Evolutionary conservation across 345 rosid genomes (phyloP), one percentile per base, ranked within the genome.

Genomic region (Mercurialis annua): DNA sequence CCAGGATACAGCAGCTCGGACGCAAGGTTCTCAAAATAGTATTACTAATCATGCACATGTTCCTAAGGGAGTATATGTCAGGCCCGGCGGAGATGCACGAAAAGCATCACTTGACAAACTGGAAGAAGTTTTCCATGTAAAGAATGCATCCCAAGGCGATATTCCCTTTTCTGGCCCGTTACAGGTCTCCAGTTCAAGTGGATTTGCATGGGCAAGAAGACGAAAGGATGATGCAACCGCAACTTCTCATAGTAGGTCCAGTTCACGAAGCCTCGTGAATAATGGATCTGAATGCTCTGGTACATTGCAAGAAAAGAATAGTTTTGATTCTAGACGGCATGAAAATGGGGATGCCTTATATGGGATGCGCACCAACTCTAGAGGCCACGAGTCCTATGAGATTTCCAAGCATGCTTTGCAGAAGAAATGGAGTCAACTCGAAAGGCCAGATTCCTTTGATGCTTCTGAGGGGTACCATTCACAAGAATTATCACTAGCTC

Each of bases 121-220:
- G 55, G 88, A 87, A 43, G 88, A 89, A 72, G 74, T 79, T 73
- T 80, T 80, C 62, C 95, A 94, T 71, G 79, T 77, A 64, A 94
- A 91, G 83, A 88, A 89, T 79, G 85, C 90, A 67, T 89, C 97
- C n/a, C 92, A 86, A 60, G 95, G 92, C 43, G 97, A 94, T 69
- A 74, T 86, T 73, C 97, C 92, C 59, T 91, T 86, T 75, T 89
- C 97, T 47, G 95, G 95, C 51, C 97, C 95, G 29, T 77, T 91
- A 56, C 94, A 89, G 78, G 90, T 93, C 68, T 81, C 96, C 56
- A 71, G 80, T 29, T 93, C 97, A 40, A 87, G 86, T 73, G 96
- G 97, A 73, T 93, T 93, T 81, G 91, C 92, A 53, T 91, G 99
- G 99, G 99, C 91, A 30, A 91, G 79, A 79, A 80, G 92, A 59